phyloP scores from a whole-genome alignment of 139 green algal genomes.

The Chlorella sp. region DNA sequence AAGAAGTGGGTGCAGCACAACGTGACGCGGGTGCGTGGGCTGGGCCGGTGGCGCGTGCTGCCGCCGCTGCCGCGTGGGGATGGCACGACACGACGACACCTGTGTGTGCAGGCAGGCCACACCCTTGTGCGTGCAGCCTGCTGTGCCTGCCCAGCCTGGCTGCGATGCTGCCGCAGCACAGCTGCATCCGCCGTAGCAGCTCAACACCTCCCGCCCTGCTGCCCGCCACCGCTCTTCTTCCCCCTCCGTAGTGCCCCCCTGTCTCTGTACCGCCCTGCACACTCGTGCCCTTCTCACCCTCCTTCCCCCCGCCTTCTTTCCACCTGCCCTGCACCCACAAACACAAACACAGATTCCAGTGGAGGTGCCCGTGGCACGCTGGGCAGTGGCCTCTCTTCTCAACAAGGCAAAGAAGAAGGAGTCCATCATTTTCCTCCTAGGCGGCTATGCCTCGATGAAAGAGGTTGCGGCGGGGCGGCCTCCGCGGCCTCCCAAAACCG shows the following conservation, averaged over 20 bases:
- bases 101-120: no score
- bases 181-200: no score
- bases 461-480: not conserved
- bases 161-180: no score
- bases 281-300: not conserved
- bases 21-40: not conserved
- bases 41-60: no score
- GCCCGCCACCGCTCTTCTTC: not conserved
- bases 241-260: no score
- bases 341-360: slow-evolving; percentile 3
- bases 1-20: slow-evolving; percentile 20
- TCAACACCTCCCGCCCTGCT: no score
- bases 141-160: not conserved
- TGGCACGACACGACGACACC: no score
- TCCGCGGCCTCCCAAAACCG: not conserved
- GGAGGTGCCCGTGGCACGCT: slow-evolving; percentile 17
- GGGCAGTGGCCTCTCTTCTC: slow-evolving; percentile 24
- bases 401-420: slow-evolving; percentile 33
- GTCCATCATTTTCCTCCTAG: not conserved
- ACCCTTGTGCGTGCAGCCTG: not conserved
- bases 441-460: not conserved
- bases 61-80: no score
- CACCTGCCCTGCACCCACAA: not conserved
- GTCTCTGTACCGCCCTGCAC: no score
- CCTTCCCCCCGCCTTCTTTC: not conserved